Evolutionary conservation across 1,284 basidiomycete genomes (phyloP).

Genomic region (Trichosporon faecale): DNA sequence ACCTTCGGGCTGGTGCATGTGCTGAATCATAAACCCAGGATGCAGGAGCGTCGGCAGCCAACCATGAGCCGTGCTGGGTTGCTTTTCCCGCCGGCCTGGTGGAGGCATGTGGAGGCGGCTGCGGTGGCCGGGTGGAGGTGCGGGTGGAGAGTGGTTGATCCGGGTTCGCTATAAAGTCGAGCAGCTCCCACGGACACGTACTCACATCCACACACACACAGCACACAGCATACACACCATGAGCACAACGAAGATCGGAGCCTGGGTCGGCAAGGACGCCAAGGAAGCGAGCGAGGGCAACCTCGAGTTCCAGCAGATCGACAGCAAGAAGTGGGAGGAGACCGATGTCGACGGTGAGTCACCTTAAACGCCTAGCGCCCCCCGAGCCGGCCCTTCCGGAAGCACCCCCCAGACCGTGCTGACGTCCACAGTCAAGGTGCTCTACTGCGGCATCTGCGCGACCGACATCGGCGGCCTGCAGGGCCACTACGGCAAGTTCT

Average conservation of each 20-base stretch:
- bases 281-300: conserved; percentile 46
- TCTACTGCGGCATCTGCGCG: conserved; percentile 24
- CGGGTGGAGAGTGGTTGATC: neutral
- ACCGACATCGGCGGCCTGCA: conserved; percentile 23
- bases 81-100: neutral
- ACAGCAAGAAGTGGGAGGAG: conserved; percentile 49
- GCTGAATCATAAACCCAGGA: neutral
- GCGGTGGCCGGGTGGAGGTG: neutral
- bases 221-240: neutral
- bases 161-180: neutral
- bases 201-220: neutral
- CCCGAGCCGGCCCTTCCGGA: neutral
- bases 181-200: neutral
- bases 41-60: neutral
- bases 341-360: conserved; percentile 50
- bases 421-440: conserved; percentile 13
- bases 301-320: conserved; percentile 44
- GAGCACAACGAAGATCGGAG: conserved; percentile 31
- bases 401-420: neutral
- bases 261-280: conserved; percentile 43
- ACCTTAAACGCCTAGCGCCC: too few relatives aligned
- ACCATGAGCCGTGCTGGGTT: neutral
- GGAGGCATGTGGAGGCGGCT: neutral
- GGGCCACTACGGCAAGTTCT: conserved; percentile 19
- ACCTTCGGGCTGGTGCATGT: neutral